phyloP scores from a whole-genome alignment of 2,329 filamentous ascomycete species.

The Fusarium phyllophilum region DNA sequence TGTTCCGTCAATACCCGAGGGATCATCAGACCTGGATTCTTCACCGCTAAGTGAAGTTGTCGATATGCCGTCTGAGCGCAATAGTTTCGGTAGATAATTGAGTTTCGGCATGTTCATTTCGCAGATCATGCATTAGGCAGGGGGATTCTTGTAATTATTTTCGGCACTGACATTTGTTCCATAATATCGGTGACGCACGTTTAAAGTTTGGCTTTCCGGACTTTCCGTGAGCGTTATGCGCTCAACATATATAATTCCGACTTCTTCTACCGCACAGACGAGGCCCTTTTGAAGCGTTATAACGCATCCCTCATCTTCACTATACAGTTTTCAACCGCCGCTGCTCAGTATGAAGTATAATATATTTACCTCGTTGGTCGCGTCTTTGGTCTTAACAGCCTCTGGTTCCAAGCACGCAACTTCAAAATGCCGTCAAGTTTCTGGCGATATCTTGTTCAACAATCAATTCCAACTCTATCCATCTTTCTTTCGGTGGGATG shows the following conservation, averaged over 20 bases:
- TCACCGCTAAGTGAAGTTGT: background rate
- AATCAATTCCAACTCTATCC: background rate
- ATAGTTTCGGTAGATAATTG: background rate
- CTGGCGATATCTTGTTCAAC: background rate
- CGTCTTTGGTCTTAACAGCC: accelerated
- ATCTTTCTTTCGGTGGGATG: background rate
- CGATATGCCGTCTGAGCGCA: background rate
- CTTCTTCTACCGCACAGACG: background rate
- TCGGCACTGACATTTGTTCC: accelerated
- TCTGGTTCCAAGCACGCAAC: background rate
- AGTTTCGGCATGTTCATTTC: background rate
- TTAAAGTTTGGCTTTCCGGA: background rate
- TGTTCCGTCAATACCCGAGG: too few species aligned
- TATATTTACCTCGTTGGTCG: accelerated
- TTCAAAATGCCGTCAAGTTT: background rate
- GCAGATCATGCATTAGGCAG: background rate
- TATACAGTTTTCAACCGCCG: accelerated
- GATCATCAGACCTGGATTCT: too few species aligned
- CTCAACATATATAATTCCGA: accelerated
- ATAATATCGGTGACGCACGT: accelerated
- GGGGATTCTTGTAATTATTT: accelerated
- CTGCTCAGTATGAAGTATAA: background rate
- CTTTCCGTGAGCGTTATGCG: background rate
- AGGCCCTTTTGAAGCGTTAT: too few species aligned
- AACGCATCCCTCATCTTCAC: accelerated